Evolutionary conservation across 1,139 yeast genomes (phyloP).

Genomic region (Yamadazyma sp.): DNA sequence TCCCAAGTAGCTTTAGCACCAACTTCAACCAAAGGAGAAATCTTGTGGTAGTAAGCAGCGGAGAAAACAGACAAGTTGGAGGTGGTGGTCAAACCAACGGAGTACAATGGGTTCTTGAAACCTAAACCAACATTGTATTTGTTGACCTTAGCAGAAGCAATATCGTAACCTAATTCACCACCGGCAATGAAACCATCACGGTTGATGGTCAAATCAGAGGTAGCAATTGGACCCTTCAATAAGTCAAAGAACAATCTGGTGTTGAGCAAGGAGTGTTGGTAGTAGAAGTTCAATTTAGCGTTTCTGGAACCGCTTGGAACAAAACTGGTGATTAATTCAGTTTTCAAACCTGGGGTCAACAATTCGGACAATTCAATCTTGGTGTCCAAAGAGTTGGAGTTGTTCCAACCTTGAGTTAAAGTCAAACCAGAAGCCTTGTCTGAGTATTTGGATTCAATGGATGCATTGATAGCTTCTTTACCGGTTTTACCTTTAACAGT

Average conservation of each 20-base stretch:
- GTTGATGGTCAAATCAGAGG: constrained; percentile 93
- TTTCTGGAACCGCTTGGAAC: constrained; percentile 87
- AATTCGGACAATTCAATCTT: constrained; percentile 91
- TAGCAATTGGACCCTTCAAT: constrained; percentile 92
- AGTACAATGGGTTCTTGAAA: constrained; percentile 84
- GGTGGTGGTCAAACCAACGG: constrained; percentile 86
- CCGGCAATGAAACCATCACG: constrained; percentile 97
- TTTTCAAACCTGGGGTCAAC: constrained; percentile 92
- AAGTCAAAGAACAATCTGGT: constrained; percentile 95
- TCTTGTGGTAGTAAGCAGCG: constrained; percentile 97
- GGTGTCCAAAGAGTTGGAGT: constrained; percentile 88
- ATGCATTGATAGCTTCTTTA: constrained; percentile 81
- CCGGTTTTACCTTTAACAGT: constrained; percentile 91
- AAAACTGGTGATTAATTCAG: constrained; percentile 85
- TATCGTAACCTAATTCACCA: constrained; percentile 96
- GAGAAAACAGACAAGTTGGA: constrained; percentile 88
- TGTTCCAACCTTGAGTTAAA: constrained; percentile 96
- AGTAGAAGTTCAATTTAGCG: constrained; percentile 89
- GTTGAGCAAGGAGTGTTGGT: constrained; percentile 89
- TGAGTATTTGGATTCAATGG: constrained; percentile 87
- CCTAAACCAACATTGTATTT: constrained; percentile 95
- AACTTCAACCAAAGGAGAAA: constrained; percentile 86
- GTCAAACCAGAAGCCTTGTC: constrained; percentile 94
- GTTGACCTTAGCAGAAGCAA: constrained; percentile 87
- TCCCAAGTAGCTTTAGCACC: constrained; percentile 98